Base-by-base conservation (phyloP, 2,329 filamentous ascomycete species). In the Microdochium bolleyi region DNA sequence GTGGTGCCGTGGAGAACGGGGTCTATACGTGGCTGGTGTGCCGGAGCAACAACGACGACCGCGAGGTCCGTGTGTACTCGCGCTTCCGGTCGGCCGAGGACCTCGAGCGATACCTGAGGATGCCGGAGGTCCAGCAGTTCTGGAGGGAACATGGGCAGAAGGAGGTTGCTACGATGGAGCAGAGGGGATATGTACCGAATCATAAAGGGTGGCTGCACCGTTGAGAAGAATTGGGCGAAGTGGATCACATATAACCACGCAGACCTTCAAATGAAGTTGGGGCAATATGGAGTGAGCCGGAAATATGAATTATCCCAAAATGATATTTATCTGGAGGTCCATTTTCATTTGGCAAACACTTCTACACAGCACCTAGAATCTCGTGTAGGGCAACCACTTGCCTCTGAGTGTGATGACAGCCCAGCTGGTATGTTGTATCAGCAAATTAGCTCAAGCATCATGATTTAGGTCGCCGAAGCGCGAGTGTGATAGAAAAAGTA, bases 391-490 rank as follows among this genome's bases (percentile, higher is more conserved):
- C 30, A 50, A n/a, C 89, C 89, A 94, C 75, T 94, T 94, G 25
- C 89, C 89, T 61, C 85, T 82, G 62, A 92, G 64, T 2, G 88
- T 92, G 60, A 96, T 95, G 60, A 91, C 84, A 3, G 87, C 90
- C 90, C 90, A 96, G 7, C 41, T 46, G 5, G 5, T 3, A 7
- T 24, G 9, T 46, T 7, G 41, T 4, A 13, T 11, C 7, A 19
- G 16, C 41, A 46, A 7, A 10, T 46, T n/a, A n/a, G n/a, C n/a
- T n/a, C 9, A 5, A 24, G 10, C 9, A 21, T 46, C n/a, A 11
- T n/a, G 9, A 50, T 51, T 34, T 22, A 21, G n/a, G n/a, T n/a
- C 8, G 14, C 19, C 5, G 19, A 8, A 11, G 19, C 3, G 41
- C 14, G 19, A 22, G 21, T 22, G 14, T 32, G 44, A n/a, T n/a